Evolutionary conservation across 2,329 filamentous ascomycete genomes (phyloP), one percentile per base, ranked within the genome.

Genomic region (Monosporascus sp.): DNA sequence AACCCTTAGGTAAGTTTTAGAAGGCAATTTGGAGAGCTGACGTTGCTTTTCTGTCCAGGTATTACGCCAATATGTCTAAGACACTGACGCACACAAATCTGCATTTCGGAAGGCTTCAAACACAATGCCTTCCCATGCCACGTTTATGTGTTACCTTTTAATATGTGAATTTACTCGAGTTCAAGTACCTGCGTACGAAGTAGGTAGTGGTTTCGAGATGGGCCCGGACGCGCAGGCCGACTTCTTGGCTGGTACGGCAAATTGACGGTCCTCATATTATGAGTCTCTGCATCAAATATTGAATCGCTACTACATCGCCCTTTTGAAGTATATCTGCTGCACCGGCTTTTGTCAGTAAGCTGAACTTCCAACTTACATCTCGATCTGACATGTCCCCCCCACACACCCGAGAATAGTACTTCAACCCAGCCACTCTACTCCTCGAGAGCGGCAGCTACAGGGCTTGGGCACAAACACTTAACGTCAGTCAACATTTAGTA

Each of bases 21-120:
- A 43, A 19, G 4, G 31, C 17, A 27, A 38, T 8, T 19, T 27
- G 24, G 46, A 48, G 47, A 49, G 22, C n/a, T 38, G 47, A 38
- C 47, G 34, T 49, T 37, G 19, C 47, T 49, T 49, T 40, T 38
- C 31, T 38, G 2, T n/a, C 20, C 24, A 17, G 22, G 47, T 49
- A 19, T 38, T 22, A 43, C 48, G 37, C 37, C 19, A 11, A n/a
- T 34, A 31, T 41, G 24, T 50, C 37, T 50, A n/a, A 54, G 47
- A 52, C 40, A 61, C 53, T 59, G 48, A n/a, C 7, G n/a, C 24
- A 46, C 43, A n/a, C n/a, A n/a, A 46, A 46, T 46, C 31, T 46
- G 43, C 24, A 31, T 24, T 46, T 31, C 43, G 43, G 43, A 31
- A 31, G 5, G 43, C 43, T 46, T 31, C 43, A 46, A 46, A 46